Base-by-base conservation (phyloP, 2,329 filamentous ascomycete genomes). In the Cladophialophora chaetospira region DNA sequence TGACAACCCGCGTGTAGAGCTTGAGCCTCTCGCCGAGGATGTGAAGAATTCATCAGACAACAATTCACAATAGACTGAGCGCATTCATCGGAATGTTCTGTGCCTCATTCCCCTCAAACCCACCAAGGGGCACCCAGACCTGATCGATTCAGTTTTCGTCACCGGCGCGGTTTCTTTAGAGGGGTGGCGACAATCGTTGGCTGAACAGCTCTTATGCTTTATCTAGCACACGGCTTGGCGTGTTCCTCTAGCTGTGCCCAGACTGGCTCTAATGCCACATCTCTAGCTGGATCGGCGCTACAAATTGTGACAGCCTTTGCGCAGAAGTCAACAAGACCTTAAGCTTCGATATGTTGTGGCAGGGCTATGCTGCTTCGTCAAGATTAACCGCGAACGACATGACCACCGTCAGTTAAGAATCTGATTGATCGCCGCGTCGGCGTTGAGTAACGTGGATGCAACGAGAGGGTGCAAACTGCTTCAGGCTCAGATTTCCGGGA, bases 31-130 rank as follows among this genome's bases (percentile, higher is more conserved):
- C 8, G 38, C 53, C 3, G 21, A 57, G 19, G 5, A 10, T 38
- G 28, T 21, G 47, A 28, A 15, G 31, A 38, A 19, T 26, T 40
- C 23, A 52, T 57, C 31, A 19, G 28, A 26, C 19, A 43, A 10
- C 11, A 57, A 15, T 46, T 47, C 10, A 35, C 19, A 10, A 23
- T 23, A 2, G 36, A 47, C 9, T 29, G 28, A 15, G 53, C 53
- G 11, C 46, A 57, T 15, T 36, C 10, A 47, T 57, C 2, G 53
- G 53, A 21, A 29, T 57, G 13, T 52, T 47, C 36, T 46, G 13
- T 36, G 38, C n/a, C 52, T 57, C 21, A 21, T 49, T 15, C 36
- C 46, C 15, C 36, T 52, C 3, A 47, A 57, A 40, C 8, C 47
- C 4, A 40, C 38, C 0, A 46, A 47, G 48, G 15, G 11, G 10